phyloP scores from a whole-genome alignment of 164 flowering plant genomes.

The Vitis rupestris region DNA sequence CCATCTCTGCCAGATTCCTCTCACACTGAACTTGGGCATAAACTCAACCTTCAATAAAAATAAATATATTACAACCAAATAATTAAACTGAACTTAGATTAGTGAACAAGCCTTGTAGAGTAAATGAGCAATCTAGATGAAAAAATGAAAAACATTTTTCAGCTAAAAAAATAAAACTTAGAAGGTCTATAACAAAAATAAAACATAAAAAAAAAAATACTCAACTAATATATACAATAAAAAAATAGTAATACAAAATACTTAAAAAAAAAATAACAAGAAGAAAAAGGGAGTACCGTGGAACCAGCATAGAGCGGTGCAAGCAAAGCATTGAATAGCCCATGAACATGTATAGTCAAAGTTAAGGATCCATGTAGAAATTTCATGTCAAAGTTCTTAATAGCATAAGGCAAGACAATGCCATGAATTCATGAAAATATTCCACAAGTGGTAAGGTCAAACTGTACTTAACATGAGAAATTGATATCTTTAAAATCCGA shows the following conservation, averaged over 20 bases:
- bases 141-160: background rate
- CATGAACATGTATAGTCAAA: constrained; percentile 79
- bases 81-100: background rate
- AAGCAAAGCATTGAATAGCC: constrained; percentile 91
- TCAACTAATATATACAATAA: background rate
- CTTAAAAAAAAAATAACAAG: background rate
- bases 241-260: background rate
- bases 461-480: background rate
- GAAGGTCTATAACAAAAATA: background rate
- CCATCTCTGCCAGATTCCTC: constrained; percentile 99
- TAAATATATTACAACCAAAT: constrained; percentile 14
- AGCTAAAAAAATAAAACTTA: background rate
- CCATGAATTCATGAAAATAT: background rate
- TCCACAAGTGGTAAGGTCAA: background rate
- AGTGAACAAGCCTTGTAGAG: background rate
- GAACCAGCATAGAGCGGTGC: constrained; percentile 98
- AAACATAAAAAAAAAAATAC: background rate
- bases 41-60: constrained; percentile 80
- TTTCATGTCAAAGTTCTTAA: background rate
- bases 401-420: background rate
- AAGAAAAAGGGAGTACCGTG: constrained; percentile 41
- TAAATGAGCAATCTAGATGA: background rate
- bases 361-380: constrained; percentile 55
- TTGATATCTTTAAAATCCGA: background rate
- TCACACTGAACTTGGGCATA: constrained; percentile 95